Conservation (phyloP, 176 grass and related monocot genomes). For the Oryza coarctata region DNA sequence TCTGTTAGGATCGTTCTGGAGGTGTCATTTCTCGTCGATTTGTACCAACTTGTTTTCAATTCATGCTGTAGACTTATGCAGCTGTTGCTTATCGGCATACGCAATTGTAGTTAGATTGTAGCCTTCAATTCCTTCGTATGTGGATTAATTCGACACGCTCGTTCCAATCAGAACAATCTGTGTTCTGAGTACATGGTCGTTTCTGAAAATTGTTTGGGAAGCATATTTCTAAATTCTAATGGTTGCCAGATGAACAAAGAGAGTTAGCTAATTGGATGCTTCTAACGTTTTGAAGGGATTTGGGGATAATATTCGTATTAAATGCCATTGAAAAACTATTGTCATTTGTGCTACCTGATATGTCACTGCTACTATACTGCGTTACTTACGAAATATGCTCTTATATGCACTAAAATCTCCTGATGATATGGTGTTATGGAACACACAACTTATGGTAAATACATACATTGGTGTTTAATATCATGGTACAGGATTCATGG, state of each 20-base stretch:
- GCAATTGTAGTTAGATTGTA: neutral
- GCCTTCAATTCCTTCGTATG: neutral
- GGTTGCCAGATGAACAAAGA: neutral
- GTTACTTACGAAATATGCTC: neutral
- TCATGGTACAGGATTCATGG: neutral
- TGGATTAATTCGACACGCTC: neutral
- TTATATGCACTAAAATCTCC: neutral
- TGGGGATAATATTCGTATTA: neutral
- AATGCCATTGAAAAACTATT: neutral
- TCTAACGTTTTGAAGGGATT: neutral
- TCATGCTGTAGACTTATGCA: neutral
- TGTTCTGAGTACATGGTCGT: neutral
- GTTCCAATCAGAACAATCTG: neutral
- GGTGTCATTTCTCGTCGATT: slow-evolving; percentile 1
- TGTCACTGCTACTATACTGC: neutral
- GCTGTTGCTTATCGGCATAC: neutral
- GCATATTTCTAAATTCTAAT: neutral
- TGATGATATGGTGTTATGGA: neutral
- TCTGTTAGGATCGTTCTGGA: neutral
- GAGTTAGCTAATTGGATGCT: neutral
- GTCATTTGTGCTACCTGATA: neutral
- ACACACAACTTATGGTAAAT: neutral
- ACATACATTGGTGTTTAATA: neutral
- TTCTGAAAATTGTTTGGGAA: neutral
- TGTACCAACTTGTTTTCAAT: neutral